Base-by-base conservation (phyloP, 2,329 filamentous ascomycete species). In the Aspergillus glaucus region DNA sequence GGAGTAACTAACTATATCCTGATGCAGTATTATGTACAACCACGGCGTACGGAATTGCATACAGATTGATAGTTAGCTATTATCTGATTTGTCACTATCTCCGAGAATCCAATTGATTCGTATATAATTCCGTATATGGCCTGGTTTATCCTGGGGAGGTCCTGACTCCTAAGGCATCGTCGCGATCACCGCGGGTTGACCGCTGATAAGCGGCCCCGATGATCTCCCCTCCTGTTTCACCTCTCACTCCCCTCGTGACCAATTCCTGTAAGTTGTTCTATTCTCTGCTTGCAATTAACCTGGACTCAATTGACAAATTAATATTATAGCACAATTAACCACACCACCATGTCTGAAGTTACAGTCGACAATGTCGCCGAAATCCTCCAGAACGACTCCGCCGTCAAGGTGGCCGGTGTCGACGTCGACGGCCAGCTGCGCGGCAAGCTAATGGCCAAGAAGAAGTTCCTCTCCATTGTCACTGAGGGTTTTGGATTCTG, bases 381-480 rank as follows among this genome's bases (percentile, higher is more conserved):
- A 48, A 70, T 92, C 45, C 83, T 93, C 52, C 74, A 79, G 55
- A 61, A 85, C 64, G 90, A 95, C 69, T 78, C 73, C 45, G 84
- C 86, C 62, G 87, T 95, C 71, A 96, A 95, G 70, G 80, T 96
- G 37, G 90, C 88, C 8, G 91, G 90, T 37, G 72, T 93, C 53
- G 90, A 96, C 66, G 86, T 91, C 50, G 90, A 96, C 65, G 90
- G 90, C 45, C 82, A 89, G 45, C 76, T 95, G 48, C 87, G 90
- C 48, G 90, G 90, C 59, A 96, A 96, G 74, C 79, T 95, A 53
- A 84, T 95, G 71, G 88, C 88, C 60, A 95, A 95, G 78, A 86
- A 85, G 66, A 95, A 96, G 74, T 95, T 96, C 69, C 75, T 95
- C 34, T 88, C 87, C 26, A 80, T 95, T 46, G 85, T 85, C n/a